These are phyloP conservation scores for Actinomortierella wolfii DNA, from an alignment of 371 early-diverging fungal genomes.

Conservation along the genomic window DNA sequence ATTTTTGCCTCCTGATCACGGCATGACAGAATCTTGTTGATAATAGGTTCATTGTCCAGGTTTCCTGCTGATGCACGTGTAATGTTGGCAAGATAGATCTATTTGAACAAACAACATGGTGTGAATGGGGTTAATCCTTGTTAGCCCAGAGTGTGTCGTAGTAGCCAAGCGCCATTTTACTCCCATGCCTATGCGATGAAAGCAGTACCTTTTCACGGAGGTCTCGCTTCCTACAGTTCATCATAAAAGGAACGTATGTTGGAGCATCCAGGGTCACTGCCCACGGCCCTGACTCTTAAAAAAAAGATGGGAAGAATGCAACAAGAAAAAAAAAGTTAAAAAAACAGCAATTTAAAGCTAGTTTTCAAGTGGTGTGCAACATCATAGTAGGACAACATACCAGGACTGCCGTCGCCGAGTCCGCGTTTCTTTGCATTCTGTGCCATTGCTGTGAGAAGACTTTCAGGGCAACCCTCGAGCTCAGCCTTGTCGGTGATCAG, in stretches of 20 bases:
- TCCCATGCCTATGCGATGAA: no score
- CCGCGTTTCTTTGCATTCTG: slow-evolving; percentile 54
- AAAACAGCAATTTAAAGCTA: neutral
- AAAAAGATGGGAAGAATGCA: neutral
- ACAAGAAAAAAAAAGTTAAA: neutral
- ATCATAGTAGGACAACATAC: slow-evolving; percentile 6
- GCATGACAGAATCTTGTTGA: slow-evolving; percentile 61
- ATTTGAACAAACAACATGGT: neutral
- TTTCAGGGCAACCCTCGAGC: slow-evolving; percentile 58
- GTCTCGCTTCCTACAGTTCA: slow-evolving; percentile 62
- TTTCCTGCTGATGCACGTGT: slow-evolving; percentile 59
- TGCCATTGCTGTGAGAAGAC: slow-evolving; percentile 54
- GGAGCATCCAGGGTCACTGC: slow-evolving; percentile 67
- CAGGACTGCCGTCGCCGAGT: slow-evolving; percentile 46
- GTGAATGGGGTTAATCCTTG: neutral
- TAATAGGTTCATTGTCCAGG: slow-evolving; percentile 62
- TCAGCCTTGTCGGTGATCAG: slow-evolving; percentile 53
- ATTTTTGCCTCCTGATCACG: slow-evolving; percentile 57
- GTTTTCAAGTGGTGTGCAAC: neutral
- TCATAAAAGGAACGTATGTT: slow-evolving; percentile 66
- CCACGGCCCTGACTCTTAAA: slow-evolving; percentile 52
- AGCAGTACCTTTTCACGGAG: slow-evolving; percentile 65
- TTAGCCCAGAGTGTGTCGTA: neutral
- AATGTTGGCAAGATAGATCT: slow-evolving; percentile 63
- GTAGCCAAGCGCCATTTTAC: no score